Base-by-base conservation (phyloP, 2,329 filamentous ascomycete genomes). In the Alternaria conjuncta region DNA sequence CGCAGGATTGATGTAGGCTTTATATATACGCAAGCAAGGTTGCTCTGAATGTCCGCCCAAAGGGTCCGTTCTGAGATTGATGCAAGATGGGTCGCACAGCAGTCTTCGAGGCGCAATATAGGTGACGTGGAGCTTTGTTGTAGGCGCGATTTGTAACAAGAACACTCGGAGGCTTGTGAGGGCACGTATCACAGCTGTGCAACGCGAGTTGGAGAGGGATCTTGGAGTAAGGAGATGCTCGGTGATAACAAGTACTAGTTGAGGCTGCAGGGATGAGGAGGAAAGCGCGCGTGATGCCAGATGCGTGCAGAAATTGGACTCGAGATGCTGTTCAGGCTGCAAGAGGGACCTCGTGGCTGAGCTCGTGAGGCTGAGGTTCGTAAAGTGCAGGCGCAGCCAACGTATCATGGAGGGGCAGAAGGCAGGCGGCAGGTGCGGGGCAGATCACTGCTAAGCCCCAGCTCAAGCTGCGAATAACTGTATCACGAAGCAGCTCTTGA, bases 401-500 rank as follows among this genome's bases (percentile, higher is more conserved):
- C 49, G 43, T 49, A 41, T 65, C 55, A 50, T 50, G 46, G 61
- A 53, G 65, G 56, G 62, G 63, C n/a, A 41, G 9, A n/a, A 3
- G 60, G 49, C 59, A 44, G 25, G 32, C 44, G n/a, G 53, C 32
- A 55, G 49, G 45, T 60, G 57, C 47, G 62, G 64, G 58, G 64
- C 64, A 57, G 18, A 15, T 47, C 47, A 43, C 28, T 12, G 61
- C 46, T 56, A 55, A 55, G 59, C 55, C 53, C 23, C 49, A 49
- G 23, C 23, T 11, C 11, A 61, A 20, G 8, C 32, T 30, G n/a
- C 13, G 11, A 23, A 28, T 0, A 10, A 13, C 4, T 23, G 12
- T 23, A 46, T 46, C 7, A 12, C 4, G 44, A 46, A 23, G 44
- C 20, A 46, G 44, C 20, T 46, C 20, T 23, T 23, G 8, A 15